These are phyloP conservation scores for Serendipita indica DNA, from an alignment of 768 basidiomycete genomes.

Conservation along the genomic window DNA sequence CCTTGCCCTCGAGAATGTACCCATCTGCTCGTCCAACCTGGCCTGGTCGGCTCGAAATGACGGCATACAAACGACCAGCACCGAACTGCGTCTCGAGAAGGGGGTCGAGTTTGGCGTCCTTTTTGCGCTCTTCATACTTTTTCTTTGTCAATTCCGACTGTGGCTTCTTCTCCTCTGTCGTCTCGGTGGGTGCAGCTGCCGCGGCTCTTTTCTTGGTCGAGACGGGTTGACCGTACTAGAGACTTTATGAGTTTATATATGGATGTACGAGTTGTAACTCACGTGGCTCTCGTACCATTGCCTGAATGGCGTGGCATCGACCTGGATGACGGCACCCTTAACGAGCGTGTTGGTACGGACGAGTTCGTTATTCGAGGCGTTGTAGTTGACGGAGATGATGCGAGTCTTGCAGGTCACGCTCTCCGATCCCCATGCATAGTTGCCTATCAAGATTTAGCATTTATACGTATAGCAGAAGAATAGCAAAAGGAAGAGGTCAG, in stretches of 20 bases:
- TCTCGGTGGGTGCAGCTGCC: slow-evolving; percentile 26
- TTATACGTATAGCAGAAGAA: no score
- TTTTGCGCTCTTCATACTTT: slow-evolving; percentile 76
- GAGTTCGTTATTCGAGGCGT: slow-evolving; percentile 98
- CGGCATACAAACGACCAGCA: slow-evolving; percentile 90
- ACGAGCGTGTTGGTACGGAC: slow-evolving; percentile 99
- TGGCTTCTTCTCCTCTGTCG: slow-evolving; percentile 40
- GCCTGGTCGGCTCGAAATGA: slow-evolving; percentile 88
- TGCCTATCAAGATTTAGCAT: slow-evolving; percentile 28
- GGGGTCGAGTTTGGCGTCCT: slow-evolving; percentile 85
- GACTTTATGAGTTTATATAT: slow-evolving; percentile 11
- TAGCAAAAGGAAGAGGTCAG: not conserved
- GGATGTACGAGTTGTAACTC: slow-evolving; percentile 25
- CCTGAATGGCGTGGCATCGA: slow-evolving; percentile 97
- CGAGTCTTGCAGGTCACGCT: slow-evolving; percentile 89
- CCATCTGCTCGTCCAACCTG: slow-evolving; percentile 95
- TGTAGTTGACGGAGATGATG: slow-evolving; percentile 94
- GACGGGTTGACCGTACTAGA: slow-evolving; percentile 85
- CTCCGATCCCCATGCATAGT: slow-evolving; percentile 98
- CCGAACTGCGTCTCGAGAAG: slow-evolving; percentile 81
- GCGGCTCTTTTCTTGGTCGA: slow-evolving; percentile 68
- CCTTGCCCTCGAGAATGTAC: slow-evolving; percentile 95
- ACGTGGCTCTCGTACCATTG: slow-evolving; percentile 99
- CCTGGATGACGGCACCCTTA: slow-evolving; percentile 89
- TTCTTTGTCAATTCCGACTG: slow-evolving; percentile 85